Evolutionary conservation across 2,329 filamentous ascomycete genomes (phyloP), one percentile per base, ranked within the genome.

Genomic region (Aspergillus novofumigatus): DNA sequence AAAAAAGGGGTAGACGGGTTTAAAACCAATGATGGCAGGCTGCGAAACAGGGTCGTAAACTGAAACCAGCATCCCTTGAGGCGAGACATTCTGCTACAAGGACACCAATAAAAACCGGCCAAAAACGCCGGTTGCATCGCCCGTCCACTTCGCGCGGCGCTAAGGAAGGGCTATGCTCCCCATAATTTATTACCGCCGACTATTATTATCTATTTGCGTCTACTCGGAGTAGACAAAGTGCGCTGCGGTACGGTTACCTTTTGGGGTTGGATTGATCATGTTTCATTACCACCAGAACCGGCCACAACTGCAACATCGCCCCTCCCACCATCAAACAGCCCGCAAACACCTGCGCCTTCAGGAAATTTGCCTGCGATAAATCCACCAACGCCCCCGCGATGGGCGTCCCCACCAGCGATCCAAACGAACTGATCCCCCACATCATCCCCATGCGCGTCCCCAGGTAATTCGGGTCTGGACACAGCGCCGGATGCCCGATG

Each of bases 381-480:
- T 69, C 58, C 8, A 72, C 68, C 55, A 72, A 52, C 5, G 69
- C 64, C 1, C 71, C 71, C 0, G 69, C 70, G 53, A 73, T 69
- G 0, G 71, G 69, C 7, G 69, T 67, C 1, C 69, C 70, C 4
- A 66, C 66, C 32, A 73, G 53, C 3, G 67, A 63, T 2, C 70
- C 69, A 14, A 73, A 62, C 1, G 68, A 70, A n/a, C 66, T 68
- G 20, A 71, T 70, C 3, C 68, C 68, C 69, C 68, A 72, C 69
- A 71, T 71, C 69, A 72, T 72, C 4, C 69, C 69, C 57, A 71
- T 62, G 0, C 69, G 59, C 17, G 69, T 71, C 1, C 69, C 69
- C 14, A 68, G 63, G 52, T 61, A 69, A 14, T 65, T 67, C 4
- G 62, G 29, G 35, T 68, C 63, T 0, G 66, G 62, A 44, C 66